Conservation (phyloP, 2,329 filamentous ascomycete species). For the Colletotrichum sp. region DNA sequence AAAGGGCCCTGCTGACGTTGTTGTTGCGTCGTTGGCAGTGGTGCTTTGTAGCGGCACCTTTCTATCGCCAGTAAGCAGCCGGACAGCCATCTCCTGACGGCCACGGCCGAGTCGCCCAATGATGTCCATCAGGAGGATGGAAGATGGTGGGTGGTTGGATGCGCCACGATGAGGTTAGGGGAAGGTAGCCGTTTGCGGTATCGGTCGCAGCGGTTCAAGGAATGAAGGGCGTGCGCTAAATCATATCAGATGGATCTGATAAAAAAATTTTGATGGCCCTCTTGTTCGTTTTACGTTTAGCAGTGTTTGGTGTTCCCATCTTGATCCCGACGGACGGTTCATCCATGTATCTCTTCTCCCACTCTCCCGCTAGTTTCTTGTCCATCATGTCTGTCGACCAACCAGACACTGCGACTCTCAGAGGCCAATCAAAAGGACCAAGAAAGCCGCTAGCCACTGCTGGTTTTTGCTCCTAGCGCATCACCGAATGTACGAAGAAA, state of each 20-base stretch:
- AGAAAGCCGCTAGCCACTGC: background rate
- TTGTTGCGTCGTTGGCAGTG: background rate
- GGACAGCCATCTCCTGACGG: background rate
- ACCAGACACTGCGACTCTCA: background rate
- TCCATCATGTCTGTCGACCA: background rate
- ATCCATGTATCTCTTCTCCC: background rate
- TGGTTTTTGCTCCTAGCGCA: background rate
- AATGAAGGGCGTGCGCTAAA: background rate
- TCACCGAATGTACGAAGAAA: background rate
- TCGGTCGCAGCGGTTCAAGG: background rate
- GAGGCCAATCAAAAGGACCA: background rate
- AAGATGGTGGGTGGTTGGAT: background rate
- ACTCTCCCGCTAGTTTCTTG: background rate
- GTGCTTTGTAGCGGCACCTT: background rate
- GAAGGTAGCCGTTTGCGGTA: background rate
- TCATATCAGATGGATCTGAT: constrained; percentile 23
- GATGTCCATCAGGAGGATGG: background rate
- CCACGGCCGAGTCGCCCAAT: background rate
- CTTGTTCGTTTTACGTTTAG: background rate
- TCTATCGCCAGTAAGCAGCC: background rate
- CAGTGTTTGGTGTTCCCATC: background rate
- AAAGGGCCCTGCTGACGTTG: background rate
- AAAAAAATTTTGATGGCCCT: background rate
- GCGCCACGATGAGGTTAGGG: background rate
- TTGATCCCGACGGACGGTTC: background rate